Evolutionary conservation across 2,329 filamentous ascomycete genomes (phyloP).

Genomic region (Lecanicillium sp.): DNA sequence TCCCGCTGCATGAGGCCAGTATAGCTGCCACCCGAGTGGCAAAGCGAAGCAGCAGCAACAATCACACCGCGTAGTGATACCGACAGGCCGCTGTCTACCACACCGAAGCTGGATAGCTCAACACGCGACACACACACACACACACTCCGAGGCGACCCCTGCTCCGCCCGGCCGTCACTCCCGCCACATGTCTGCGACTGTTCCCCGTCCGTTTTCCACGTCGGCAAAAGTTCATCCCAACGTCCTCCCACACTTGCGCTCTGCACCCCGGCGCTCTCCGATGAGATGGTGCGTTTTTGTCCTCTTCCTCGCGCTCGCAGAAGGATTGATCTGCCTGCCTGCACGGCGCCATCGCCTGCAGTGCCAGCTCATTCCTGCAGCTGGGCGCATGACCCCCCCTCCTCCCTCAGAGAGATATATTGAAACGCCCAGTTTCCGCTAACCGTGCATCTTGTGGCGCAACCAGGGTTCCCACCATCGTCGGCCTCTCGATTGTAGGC

Average conservation of each 20-base stretch:
- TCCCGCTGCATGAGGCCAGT: background rate
- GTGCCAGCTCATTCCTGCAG: background rate
- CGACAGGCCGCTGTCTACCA: no score
- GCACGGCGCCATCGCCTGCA: background rate
- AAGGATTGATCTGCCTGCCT: background rate
- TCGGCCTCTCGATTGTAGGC: slow-evolving; percentile 27
- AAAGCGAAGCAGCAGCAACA: no score
- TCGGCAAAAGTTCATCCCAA: slow-evolving; percentile 29
- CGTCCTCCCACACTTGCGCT: slow-evolving; percentile 28
- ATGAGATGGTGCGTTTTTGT: slow-evolving; percentile 26
- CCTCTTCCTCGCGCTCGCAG: background rate
- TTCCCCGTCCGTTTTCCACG: slow-evolving; percentile 27
- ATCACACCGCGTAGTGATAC: no score
- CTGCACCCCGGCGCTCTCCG: slow-evolving; percentile 21
- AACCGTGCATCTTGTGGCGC: slow-evolving; percentile 4
- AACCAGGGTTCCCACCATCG: slow-evolving; percentile 29
- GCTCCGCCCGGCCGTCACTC: no score
- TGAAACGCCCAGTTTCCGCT: background rate
- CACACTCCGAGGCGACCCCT: background rate
- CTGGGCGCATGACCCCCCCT: background rate
- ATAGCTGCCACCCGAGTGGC: background rate
- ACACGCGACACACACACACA: background rate
- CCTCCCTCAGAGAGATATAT: no score
- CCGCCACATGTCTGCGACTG: slow-evolving; percentile 15
- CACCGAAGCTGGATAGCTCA: no score